Conservation (phyloP, 1,284 basidiomycete genomes). For the Puccinia triticina region DNA sequence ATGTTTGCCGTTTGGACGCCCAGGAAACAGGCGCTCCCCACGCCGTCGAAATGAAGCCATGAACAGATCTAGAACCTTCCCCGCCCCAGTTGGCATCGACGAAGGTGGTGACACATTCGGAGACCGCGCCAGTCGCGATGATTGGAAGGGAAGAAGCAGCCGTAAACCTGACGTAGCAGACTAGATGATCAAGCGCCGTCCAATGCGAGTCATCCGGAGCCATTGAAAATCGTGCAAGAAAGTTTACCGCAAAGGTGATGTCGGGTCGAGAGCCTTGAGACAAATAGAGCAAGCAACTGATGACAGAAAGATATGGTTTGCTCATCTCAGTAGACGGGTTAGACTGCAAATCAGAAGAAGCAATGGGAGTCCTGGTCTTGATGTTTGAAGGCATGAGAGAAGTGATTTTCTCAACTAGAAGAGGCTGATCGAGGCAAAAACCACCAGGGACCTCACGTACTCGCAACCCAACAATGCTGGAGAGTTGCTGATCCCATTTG, state of each 20-base stretch:
- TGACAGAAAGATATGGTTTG: background rate
- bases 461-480: background rate
- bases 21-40: constrained; percentile 18
- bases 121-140: background rate
- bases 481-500: too few species aligned
- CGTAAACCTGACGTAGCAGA: background rate
- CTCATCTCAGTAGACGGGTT: background rate
- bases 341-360: background rate
- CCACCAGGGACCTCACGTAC: background rate
- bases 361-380: background rate
- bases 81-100: constrained; percentile 47
- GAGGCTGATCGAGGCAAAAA: background rate
- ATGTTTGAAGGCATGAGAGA: background rate
- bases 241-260: constrained; percentile 14
- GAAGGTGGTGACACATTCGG: background rate
- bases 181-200: background rate
- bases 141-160: background rate
- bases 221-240: background rate
- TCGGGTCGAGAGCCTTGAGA: background rate
- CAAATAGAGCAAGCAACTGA: constrained; percentile 12
- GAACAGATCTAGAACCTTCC: background rate
- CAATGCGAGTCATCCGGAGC: constrained; percentile 1
- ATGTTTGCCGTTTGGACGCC: constrained; percentile 25
- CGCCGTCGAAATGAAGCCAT: background rate
- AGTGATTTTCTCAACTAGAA: background rate